Conservation (phyloP, 345 rosid species). For the Erysimum cheiranthoides region DNA sequence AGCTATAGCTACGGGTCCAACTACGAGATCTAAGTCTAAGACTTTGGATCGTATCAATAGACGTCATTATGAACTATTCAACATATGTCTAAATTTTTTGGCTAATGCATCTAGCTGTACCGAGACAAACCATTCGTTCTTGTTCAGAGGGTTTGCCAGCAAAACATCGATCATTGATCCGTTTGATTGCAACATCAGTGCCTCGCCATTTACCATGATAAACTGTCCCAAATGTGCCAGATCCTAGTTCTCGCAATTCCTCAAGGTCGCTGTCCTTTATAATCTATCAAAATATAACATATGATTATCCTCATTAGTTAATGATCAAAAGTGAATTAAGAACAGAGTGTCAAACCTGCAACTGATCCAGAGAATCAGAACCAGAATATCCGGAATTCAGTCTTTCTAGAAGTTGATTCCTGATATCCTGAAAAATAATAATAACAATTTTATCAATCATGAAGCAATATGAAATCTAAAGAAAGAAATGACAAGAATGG, state of each 20-base stretch:
- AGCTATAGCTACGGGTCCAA: too few relatives aligned
- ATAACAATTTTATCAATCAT: background rate
- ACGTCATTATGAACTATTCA: background rate
- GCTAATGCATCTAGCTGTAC: background rate
- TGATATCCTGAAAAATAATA: background rate
- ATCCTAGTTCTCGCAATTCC: constrained; percentile 8
- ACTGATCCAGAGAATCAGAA: constrained; percentile 20
- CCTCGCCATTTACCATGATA: constrained; percentile 23
- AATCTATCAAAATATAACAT: background rate
- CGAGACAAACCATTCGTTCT: constrained; percentile 17
- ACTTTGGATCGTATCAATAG: too few relatives aligned
- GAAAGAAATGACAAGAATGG: background rate
- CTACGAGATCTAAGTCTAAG: too few relatives aligned
- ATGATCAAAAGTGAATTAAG: background rate
- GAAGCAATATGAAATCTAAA: background rate
- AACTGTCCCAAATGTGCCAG: constrained; percentile 21
- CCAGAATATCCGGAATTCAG: background rate
- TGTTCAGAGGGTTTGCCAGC: constrained; percentile 11
- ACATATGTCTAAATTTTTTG: background rate
- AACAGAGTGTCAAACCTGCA: constrained; percentile 3
- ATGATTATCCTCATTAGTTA: background rate
- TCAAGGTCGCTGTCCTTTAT: background rate
- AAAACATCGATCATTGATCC: constrained; percentile 22
- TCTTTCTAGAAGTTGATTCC: constrained; percentile 8
- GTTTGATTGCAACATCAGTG: constrained; percentile 21